Evolutionary conservation across 768 basidiomycete genomes (phyloP), one percentile per base, ranked within the genome.

Genomic region (Rhodosporidiobolus sp.): DNA sequence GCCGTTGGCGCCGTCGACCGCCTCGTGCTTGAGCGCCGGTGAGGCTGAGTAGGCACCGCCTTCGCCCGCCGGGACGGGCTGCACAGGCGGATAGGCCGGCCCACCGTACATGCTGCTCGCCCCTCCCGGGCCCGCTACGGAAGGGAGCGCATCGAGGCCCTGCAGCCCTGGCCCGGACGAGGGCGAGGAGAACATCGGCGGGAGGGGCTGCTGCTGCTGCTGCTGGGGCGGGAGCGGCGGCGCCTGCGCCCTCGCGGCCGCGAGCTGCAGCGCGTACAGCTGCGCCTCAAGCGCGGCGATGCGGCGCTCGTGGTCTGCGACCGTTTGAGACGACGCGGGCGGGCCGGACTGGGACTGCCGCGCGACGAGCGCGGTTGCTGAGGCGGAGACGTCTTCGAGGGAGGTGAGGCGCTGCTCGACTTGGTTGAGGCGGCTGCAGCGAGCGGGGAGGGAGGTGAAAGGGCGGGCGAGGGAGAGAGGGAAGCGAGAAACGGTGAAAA

Each of bases 281-380:
- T 75, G 74, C 4, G 66, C 63, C 28, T 75, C 74, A 50, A 75
- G 74, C 0, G 62, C 53, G 17, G 74, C 74, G 19, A 75, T 65
- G 0, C 74, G 57, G 5, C 69, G 66, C 45, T 75, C 74, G 63
- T 75, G 74, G 56, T 69, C 67, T 1, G 69, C 38, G 1, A 54
- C 28, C 17, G 32, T 38, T 9, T 59, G 43, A 7, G 54, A 10
- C 9, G 12, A 30, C 16, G 46, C 5, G 32, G 55, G 26, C 32
- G 45, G 55, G 20, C 50, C n/a, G 19, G 19, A 34, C n/a, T 43
- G 34, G 10, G 30, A 54, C n/a, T 30, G 19, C 20, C 28, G 54
- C 12, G 55, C n/a, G 14, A 46, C 54, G 45, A 73, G 65, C 0
- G 54, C 49, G 3, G 17, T n/a, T 6, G 54, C 50, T n/a, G 48